These are phyloP conservation scores for Rhodotorula sp. DNA, from an alignment of 1,284 basidiomycete genomes.

Conservation along the genomic window DNA sequence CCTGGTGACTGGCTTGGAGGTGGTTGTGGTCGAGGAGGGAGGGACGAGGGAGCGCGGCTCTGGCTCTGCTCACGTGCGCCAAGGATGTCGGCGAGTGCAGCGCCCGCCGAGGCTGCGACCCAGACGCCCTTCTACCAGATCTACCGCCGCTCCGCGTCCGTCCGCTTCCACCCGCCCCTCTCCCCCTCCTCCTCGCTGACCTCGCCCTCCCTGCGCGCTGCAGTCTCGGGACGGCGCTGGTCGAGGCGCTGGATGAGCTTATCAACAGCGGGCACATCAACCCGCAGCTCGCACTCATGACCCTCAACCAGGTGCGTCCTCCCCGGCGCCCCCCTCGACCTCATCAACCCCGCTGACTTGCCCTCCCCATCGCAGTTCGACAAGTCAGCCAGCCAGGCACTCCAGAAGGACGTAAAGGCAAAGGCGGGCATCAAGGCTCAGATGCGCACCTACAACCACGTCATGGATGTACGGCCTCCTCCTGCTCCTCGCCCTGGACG, in stretches of 20 bases:
- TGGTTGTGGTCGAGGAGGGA: no score
- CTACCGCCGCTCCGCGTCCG: conserved; percentile 39
- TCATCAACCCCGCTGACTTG: background rate
- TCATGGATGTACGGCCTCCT: conserved; percentile 65
- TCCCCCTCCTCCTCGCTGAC: background rate
- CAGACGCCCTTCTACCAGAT: conserved; percentile 41
- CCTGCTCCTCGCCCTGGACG: background rate
- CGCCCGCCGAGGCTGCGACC: conserved; percentile 19
- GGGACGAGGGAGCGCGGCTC: background rate
- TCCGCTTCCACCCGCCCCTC: background rate
- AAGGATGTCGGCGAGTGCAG: background rate
- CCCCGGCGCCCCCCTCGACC: background rate
- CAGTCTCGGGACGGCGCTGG: conserved; percentile 94
- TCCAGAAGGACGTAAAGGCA: conserved; percentile 86
- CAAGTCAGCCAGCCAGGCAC: conserved; percentile 85
- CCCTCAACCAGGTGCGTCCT: conserved; percentile 80
- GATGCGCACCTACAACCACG: conserved; percentile 85
- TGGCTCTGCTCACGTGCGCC: background rate
- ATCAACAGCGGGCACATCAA: conserved; percentile 97
- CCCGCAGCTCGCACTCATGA: conserved; percentile 95
- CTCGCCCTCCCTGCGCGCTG: background rate
- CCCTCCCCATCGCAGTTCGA: conserved; percentile 68
- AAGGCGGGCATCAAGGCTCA: conserved; percentile 92
- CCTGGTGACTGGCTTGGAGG: background rate
- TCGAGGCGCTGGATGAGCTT: conserved; percentile 98